phyloP scores from a whole-genome alignment of 139 green algal genomes.

The Coelastrella sp. region DNA sequence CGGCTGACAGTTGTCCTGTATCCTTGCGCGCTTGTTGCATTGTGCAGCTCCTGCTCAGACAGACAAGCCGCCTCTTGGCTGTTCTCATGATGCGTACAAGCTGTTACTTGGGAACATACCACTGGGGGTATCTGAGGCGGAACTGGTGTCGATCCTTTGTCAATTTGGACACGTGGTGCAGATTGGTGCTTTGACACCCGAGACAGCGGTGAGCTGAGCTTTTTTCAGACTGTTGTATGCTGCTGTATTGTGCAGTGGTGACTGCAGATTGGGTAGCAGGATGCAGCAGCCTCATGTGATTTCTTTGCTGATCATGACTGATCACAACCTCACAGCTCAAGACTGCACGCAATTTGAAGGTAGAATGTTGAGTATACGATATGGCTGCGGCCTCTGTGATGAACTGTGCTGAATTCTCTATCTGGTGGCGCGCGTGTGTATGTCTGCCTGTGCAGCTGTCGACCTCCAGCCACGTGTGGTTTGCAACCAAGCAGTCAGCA shows the following conservation, averaged over 20 bases:
- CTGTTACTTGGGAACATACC: constrained; percentile 35
- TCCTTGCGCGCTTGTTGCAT: neutral
- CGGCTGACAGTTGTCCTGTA: neutral
- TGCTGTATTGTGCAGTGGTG: too few species aligned
- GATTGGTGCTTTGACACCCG: neutral
- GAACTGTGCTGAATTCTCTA: neutral
- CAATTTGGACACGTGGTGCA: constrained; percentile 43
- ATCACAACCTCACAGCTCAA: too few species aligned
- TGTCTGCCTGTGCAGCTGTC: constrained; percentile 2
- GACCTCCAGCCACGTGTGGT: constrained; percentile 23
- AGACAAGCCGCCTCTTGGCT: constrained; percentile 29
- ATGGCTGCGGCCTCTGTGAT: too few species aligned
- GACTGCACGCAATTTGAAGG: too few species aligned
- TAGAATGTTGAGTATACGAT: too few species aligned
- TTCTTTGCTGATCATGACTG: too few species aligned
- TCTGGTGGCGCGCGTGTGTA: neutral
- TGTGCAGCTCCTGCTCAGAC: neutral
- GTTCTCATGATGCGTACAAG: constrained; percentile 26
- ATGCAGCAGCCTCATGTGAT: too few species aligned
- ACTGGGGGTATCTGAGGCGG: neutral
- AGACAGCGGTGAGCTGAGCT: constrained; percentile 4
- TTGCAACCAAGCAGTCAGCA: constrained; percentile 30
- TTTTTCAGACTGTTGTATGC: too few species aligned
- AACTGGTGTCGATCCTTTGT: neutral
- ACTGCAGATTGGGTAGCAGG: neutral